Conservation (phyloP, 306 rosid genomes). For the Gastrolobium bilobum region DNA sequence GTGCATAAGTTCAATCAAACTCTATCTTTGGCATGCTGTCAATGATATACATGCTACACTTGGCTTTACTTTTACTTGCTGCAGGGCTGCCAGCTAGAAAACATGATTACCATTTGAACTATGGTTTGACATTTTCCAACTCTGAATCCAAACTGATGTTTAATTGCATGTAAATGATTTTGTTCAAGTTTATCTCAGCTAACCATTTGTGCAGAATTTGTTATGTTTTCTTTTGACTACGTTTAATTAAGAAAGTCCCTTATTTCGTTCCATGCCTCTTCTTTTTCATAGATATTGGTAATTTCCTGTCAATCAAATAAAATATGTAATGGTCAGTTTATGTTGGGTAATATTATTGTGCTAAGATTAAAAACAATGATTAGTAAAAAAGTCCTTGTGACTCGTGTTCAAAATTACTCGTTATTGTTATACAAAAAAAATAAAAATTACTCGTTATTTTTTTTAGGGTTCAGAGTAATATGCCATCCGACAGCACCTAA, state of each 20-base stretch:
- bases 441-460: too few species aligned
- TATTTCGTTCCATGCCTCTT: constrained; percentile 18
- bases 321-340: background rate
- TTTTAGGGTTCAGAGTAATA: background rate
- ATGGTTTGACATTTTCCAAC: constrained; percentile 22
- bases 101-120: constrained; percentile 21
- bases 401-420: background rate
- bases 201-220: background rate
- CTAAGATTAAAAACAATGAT: background rate
- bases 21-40: constrained; percentile 27
- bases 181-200: constrained; percentile 15
- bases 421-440: too few species aligned
- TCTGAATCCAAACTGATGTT: constrained; percentile 18
- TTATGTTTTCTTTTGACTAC: background rate
- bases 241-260: background rate
- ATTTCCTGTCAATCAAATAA: constrained; percentile 8
- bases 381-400: background rate
- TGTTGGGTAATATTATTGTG: background rate
- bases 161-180: background rate
- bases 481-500: background rate
- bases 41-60: background rate
- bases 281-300: background rate
- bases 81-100: constrained; percentile 25
- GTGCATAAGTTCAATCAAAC: constrained; percentile 32
- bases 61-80: background rate